Base-by-base conservation (phyloP, 1,284 basidiomycete genomes). In the Papiliotrema nemorosa region DNA sequence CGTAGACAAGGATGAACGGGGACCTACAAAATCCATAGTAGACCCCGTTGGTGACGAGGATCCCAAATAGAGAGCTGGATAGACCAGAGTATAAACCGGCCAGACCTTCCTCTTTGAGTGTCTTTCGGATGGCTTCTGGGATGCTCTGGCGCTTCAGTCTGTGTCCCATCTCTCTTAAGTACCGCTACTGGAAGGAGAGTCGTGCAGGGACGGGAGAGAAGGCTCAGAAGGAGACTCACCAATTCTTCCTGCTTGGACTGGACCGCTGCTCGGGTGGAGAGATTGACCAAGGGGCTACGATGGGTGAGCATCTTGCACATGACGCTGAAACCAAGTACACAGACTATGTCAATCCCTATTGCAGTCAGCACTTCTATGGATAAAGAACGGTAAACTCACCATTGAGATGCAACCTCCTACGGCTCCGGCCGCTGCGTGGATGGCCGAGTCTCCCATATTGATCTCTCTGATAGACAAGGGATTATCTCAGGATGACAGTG, bases 231-330 rank as follows among this genome's bases (percentile, higher is more conserved):
- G 22, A 20, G 10, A 62, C 66, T 53, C 25, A 70, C 67, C 18
- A 66, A 47, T 31, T 69, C 53, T 36, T 64, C 61, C 55, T 82
- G 86, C 76, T 85, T 88, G 1, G 86, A 86, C 63, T 91, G 86
- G 6, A 97, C 90, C 7, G 93, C 93, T 1, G 92, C 90, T 43
- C 93, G 83, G 1, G 92, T 97, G 3, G 90, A 93, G 31, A 97
- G 78, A 69, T 91, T 88, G 57, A 97, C 85, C 29, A 98, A 80
- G 7, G 94, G 94, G 69, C 89, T 93, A 20, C 34, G 12, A 22
- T n/a, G n/a, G n/a, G n/a, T n/a, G n/a, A n/a, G n/a, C n/a, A n/a
- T n/a, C n/a, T n/a, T n/a, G n/a, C n/a, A n/a, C n/a, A 52, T 59
- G 55, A 45, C 69, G 54, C 43, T 12, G 18, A 35, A 13, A 9